Percentiles rank a stretch among this genome's conserved stretches.
Conservation (phyloP, 192 early-diverging fungal genomes). For the Lobosporangium transversale region DNA sequence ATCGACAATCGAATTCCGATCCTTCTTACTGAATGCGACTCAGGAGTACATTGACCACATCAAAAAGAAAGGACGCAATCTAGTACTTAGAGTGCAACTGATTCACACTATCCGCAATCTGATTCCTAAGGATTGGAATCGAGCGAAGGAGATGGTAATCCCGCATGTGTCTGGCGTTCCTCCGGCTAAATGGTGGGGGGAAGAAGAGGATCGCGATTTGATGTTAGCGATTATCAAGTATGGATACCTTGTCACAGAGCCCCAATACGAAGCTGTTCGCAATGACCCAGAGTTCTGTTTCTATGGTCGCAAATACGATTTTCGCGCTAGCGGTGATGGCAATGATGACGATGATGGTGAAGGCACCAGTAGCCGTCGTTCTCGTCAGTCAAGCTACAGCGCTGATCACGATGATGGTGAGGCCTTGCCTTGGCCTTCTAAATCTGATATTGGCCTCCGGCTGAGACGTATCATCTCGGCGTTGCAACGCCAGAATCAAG, state of each 20-base stretch:
- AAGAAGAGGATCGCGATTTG: conserved; percentile 80
- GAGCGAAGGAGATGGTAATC: conserved; percentile 69
- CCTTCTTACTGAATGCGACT: conserved; percentile 76
- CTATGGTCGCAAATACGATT: conserved; percentile 62
- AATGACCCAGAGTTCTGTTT: conserved; percentile 64
- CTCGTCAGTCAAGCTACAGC: conserved; percentile 34
- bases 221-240: conserved; percentile 80
- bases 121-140: conserved; percentile 72
- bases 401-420: conserved; percentile 29
- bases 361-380: conserved; percentile 29
- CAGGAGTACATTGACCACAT: conserved; percentile 81
- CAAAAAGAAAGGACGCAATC: conserved; percentile 70
- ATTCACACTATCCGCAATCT: conserved; percentile 78
- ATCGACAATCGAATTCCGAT: conserved; percentile 72
- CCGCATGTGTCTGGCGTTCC: conserved; percentile 71
- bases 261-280: conserved; percentile 57
- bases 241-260: conserved; percentile 69
- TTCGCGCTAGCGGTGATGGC: conserved; percentile 41
- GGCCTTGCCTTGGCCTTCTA: conserved; percentile 67
- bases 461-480: conserved; percentile 67
- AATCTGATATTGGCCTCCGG: conserved; percentile 70
- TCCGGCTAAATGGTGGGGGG: conserved; percentile 80
- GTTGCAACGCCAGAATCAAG: conserved; percentile 60
- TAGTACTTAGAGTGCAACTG: conserved; percentile 79
- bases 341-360: conserved; percentile 54